phyloP scores from a whole-genome alignment of 1,284 basidiomycete genomes.

The Kwoniella shivajii region DNA sequence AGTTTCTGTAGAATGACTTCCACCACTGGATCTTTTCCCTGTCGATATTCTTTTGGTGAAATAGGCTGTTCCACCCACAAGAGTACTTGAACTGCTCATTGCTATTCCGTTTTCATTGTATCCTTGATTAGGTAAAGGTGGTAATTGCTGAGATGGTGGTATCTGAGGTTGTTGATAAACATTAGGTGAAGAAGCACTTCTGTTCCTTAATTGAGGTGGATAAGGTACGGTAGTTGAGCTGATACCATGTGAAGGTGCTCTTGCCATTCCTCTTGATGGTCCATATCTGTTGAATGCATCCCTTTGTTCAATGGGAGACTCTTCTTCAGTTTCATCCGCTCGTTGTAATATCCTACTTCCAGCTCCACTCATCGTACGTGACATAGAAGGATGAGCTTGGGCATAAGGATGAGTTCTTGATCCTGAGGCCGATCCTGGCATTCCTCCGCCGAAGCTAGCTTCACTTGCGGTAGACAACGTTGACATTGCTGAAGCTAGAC shows the following conservation, averaged over 20 bases:
- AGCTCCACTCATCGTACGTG: conserved; percentile 24
- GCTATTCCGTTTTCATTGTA: conserved; percentile 13
- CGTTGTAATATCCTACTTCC: conserved; percentile 27
- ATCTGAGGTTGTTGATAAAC: conserved; percentile 51
- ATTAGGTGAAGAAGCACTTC: conserved; percentile 57
- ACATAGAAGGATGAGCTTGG: conserved; percentile 12
- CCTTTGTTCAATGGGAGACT: conserved; percentile 16
- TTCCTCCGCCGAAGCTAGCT: conserved; percentile 32
- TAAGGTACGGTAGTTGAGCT: conserved; percentile 24
- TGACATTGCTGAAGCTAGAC: conserved; percentile 38
- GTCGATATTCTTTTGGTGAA: conserved; percentile 39
- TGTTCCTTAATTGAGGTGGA: conserved; percentile 50
- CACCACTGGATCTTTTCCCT: conserved; percentile 43
- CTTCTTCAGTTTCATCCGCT: conserved; percentile 29
- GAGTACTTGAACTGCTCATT: conserved; percentile 34
- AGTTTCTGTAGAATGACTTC: conserved; percentile 49
- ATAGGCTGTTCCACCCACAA: conserved; percentile 45
- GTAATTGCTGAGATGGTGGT: conserved; percentile 26
- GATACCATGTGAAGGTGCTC: conserved; percentile 37
- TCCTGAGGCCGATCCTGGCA: background rate
- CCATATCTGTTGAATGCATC: conserved; percentile 25
- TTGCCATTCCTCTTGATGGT: conserved; percentile 37
- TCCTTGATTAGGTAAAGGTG: conserved; percentile 3
- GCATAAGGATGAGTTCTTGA: background rate
- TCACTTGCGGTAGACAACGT: conserved; percentile 42